Conservation (phyloP, 352 stramenopile species). For the Halophytophthora batemanensis region DNA sequence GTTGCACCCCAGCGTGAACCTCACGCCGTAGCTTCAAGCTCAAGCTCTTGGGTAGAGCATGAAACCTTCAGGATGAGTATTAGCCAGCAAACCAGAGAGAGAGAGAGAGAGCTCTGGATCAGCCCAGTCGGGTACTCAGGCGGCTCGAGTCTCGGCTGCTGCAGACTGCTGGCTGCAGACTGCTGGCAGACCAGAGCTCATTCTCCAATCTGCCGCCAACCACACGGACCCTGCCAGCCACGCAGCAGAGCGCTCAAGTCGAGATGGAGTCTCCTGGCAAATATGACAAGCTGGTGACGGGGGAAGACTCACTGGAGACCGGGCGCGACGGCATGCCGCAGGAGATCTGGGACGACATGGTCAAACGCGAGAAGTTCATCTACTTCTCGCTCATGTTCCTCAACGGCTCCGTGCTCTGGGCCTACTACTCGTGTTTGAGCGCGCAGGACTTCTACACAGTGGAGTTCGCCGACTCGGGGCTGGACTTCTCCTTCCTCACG, state of each 20-base stretch:
- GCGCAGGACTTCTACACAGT: slow-evolving; percentile 42
- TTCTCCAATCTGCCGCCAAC: slow-evolving; percentile 4
- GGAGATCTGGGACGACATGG: slow-evolving; percentile 39
- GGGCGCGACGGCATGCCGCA: slow-evolving; percentile 28
- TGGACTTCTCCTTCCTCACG: slow-evolving; percentile 50
- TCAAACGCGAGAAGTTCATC: slow-evolving; percentile 24
- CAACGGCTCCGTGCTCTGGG: slow-evolving; percentile 50
- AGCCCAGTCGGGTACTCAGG: no score
- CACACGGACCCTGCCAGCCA: not conserved
- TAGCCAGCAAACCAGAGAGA: no score
- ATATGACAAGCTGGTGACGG: slow-evolving; percentile 18
- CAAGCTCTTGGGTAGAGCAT: no score
- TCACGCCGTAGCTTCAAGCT: no score
- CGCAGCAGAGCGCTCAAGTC: not conserved
- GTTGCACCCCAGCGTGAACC: no score
- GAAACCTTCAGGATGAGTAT: no score
- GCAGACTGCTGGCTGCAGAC: no score
- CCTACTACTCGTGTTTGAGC: slow-evolving; percentile 54
- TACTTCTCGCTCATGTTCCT: slow-evolving; percentile 54
- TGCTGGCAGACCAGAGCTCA: not conserved
- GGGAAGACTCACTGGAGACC: slow-evolving; percentile 9
- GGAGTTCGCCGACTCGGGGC: slow-evolving; percentile 29
- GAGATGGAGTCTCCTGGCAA: slow-evolving; percentile 15
- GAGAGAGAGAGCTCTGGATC: no score
- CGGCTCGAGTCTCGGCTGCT: no score